Evolutionary conservation across 192 early-diverging fungal species (phyloP), one percentile per base, ranked within the genome.

Genomic region (Blastocladiella britannica): DNA sequence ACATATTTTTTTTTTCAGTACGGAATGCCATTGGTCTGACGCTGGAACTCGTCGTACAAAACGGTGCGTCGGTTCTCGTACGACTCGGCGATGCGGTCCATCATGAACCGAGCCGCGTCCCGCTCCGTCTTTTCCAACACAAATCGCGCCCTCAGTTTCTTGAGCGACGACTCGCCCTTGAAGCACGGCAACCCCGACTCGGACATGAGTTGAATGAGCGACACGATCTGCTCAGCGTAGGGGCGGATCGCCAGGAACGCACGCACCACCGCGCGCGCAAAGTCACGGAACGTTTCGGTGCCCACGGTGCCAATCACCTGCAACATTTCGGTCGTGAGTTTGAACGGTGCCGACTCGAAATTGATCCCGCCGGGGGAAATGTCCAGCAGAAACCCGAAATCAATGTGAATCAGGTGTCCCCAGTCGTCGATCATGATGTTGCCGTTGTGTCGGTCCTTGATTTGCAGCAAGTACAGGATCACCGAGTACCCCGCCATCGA

Each of bases 371-470:
- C 95, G 8, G 93, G 93, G n/a, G 91, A 86, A 65, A 99, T 97
- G 56, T 92, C 90, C 52, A 99, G 75, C 59, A 99, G 93, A 65
- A 97, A 99, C 18, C 95, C 95, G 63, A 99, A 99, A 68, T 99
- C 93, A 59, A 99, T 95, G 69, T 99, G 95, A 63, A 99, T 73
- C 26, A 97, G 82, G 65, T 99, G 91, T 0, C 95, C 95, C 58
- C 87, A 74, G 57, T 88, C 80, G 59, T 99, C 95, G 58, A 97
- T 78, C 95, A 99, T 97, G 62, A 99, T 95, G 71, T 97, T 97
- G 53, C 93, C 93, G 70, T 97, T 97, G 67, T 97, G 93, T 25
- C 94, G 76, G 74, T 99, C 95, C 68, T 97, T 97, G 72, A 99
- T 88, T 66, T 97, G 93, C 25, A 99, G 73, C 58, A 99, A 52